A percentile compares a stretch with the other conserved stretches of the same genome.
phyloP scores from a whole-genome alignment of 176 grass and related monocot species.

The Oryza longistaminata region DNA sequence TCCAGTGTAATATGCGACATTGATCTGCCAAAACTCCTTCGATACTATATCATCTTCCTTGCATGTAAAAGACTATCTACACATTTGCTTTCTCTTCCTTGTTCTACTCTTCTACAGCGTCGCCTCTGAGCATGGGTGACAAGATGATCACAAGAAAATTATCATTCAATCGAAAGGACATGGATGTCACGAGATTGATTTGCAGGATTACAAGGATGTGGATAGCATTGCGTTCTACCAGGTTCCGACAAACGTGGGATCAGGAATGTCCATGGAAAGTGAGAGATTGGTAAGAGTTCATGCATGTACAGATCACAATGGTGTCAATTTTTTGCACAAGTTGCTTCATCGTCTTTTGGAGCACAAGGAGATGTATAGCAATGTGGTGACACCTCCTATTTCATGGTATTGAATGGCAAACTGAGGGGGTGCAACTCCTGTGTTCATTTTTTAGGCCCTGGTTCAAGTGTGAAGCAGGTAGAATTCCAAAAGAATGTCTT shows the following conservation, averaged over 20 bases:
- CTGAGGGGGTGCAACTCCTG: conserved; percentile 45
- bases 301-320: conserved; percentile 41
- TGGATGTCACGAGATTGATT: conserved; percentile 38
- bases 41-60: conserved; percentile 22
- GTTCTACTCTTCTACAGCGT: conserved; percentile 27
- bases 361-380: conserved; percentile 43
- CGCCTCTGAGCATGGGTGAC: conserved; percentile 16
- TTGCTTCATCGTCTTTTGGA: conserved; percentile 60
- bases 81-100: conserved; percentile 20
- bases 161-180: conserved; percentile 16
- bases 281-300: conserved; percentile 70
- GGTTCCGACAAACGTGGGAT: conserved; percentile 37
- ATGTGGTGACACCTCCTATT: conserved; percentile 65
- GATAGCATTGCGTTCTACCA: conserved; percentile 45
- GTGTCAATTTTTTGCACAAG: conserved; percentile 46
- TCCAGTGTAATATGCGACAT: conserved; percentile 10
- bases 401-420: conserved; percentile 75
- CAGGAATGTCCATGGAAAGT: conserved; percentile 52
- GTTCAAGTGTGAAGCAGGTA: conserved; percentile 60
- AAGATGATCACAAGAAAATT: conserved; percentile 5
- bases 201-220: conserved; percentile 34
- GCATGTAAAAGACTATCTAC: conserved; percentile 14
- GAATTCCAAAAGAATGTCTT: conserved; percentile 85
- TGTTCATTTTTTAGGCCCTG: conserved; percentile 49
- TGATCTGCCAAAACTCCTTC: background rate